Evolutionary conservation across 192 early-diverging fungal species (phyloP), one percentile per base, ranked within the genome.

Genomic region (Entomortierella parvispora): DNA sequence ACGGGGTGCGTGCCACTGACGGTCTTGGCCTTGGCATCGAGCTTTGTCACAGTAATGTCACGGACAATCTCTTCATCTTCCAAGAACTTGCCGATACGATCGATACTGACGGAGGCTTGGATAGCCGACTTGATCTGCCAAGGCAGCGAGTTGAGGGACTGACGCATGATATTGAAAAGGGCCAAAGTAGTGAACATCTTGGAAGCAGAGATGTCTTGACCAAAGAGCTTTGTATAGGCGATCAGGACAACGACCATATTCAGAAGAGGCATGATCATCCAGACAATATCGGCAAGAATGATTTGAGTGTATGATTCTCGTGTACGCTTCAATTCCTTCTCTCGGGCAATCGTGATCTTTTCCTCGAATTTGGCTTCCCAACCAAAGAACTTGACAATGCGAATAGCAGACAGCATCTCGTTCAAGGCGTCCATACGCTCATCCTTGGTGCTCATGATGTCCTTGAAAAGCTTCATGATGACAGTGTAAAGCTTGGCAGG

Each of bases 371-470:
- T 82, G 49, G 76, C 42, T 81, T 94, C 90, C 94, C 94, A 95
- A 32, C 90, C 91, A 79, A 94, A 94, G 58, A 98, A 89, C 80
- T 99, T 99, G 64, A 99, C 90, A 44, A 97, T 93, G 29, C 94
- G 87, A 47, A 99, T 97, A 34, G 94, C 96, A 0, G 45, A 65
- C 20, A 65, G 32, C 62, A 94, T 83, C 82, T 98, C 95, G 50
- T 93, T 96, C 65, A 94, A 86, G 62, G 89, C 84, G 26, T 89
- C 87, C 37, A 97, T 81, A n/a, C 96, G 87, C 63, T 91, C 88
- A 78, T 97, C 96, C 54, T 84, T 88, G 43, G 82, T 78, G 46
- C 56, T 44, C 87, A 88, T 86, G 50, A 90, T 83, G 23, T 76
- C 51, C 58, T 69, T 88, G 81, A 82, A 88, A 15, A 65, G 60